Base-by-base conservation (phyloP, 1,284 basidiomycete species). In the Ceratorhiza oryzae-sativae region DNA sequence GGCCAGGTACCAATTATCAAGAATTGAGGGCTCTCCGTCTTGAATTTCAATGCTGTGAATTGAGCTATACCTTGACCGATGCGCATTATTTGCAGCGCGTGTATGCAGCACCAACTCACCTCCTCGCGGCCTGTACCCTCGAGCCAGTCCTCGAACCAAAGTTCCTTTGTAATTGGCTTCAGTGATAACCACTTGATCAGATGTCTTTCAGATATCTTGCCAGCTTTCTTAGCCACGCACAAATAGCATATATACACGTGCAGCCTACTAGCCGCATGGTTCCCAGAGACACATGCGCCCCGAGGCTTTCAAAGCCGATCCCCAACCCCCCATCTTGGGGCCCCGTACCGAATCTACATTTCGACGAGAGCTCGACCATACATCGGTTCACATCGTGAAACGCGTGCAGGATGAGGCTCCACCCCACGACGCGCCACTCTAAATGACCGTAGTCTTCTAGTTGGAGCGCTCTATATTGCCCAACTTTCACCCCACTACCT, bases 71-170 rank as follows among this genome's bases (percentile, higher is more conserved):
- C 1, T 58, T 32, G 39, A n/a, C 13, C 9, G 34, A 58, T 58
- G 56, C 56, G 51, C 56, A 36, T 25, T 58, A 58, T 58, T 41
- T 32, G 51, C 27, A 53, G 27, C 36, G 34, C 53, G 30, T 56
- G 53, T 15, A 34, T 20, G 8, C 30, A 18, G 30, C 30, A 15
- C 5, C n/a, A 41, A 25, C 56, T 58, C 56, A 58, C 56, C 34
- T 58, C 34, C 34, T 58, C 23, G 6, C n/a, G 36, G 23, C 25
- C 56, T 58, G 56, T 20, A 39, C 6, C n/a, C 39, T 20, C 56
- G 15, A 41, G 41, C 39, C 15, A 58, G 13, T 39, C 34, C 30
- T 58, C 39, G 23, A 2, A 32, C 4, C 18, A 15, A n/a, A 20
- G 12, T 53, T 32, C 25, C 13, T 20, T 53, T 32, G 18, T 18